Evolutionary conservation across 2,329 filamentous ascomycete genomes (phyloP).

Genomic region (Xylariales sp.): DNA sequence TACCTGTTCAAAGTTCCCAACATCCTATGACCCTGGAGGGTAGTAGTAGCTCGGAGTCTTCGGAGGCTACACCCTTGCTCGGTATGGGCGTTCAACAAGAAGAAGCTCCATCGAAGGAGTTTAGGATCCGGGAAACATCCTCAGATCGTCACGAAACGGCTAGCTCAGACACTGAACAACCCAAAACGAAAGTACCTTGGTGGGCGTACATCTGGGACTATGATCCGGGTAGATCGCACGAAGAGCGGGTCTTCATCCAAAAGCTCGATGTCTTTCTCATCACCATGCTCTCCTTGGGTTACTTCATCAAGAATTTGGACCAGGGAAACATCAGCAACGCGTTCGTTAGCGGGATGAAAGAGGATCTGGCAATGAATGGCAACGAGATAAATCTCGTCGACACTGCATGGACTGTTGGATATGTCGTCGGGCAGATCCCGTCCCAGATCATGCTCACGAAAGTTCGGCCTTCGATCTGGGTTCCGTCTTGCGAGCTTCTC

Average conservation of each 20-base stretch:
- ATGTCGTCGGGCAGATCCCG: conserved; percentile 34
- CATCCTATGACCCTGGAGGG: no score
- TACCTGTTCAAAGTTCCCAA: no score
- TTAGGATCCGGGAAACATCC: background rate
- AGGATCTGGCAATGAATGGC: conserved; percentile 27
- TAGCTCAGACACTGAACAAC: background rate
- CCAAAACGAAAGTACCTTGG: conserved; percentile 14
- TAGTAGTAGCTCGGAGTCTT: conserved; percentile 4
- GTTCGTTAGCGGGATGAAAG: conserved; percentile 29
- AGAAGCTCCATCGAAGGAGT: background rate
- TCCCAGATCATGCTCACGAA: conserved; percentile 33
- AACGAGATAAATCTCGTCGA: conserved; percentile 33
- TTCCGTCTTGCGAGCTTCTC: conserved; percentile 34
- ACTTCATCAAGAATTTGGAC: conserved; percentile 22
- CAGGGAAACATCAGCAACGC: conserved; percentile 20
- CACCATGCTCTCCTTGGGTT: conserved; percentile 19
- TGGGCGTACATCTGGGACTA: conserved; percentile 21
- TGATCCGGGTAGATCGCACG: conserved; percentile 17
- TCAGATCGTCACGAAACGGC: background rate
- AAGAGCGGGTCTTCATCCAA: conserved; percentile 19
- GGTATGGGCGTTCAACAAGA: conserved; percentile 1
- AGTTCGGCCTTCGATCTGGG: conserved; percentile 38
- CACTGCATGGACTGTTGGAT: conserved; percentile 32
- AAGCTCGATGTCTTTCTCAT: conserved; percentile 20
- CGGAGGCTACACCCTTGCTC: conserved; percentile 6